phyloP scores from a whole-genome alignment of 352 stramenopile genomes.

The Phytopythium ostracodes region DNA sequence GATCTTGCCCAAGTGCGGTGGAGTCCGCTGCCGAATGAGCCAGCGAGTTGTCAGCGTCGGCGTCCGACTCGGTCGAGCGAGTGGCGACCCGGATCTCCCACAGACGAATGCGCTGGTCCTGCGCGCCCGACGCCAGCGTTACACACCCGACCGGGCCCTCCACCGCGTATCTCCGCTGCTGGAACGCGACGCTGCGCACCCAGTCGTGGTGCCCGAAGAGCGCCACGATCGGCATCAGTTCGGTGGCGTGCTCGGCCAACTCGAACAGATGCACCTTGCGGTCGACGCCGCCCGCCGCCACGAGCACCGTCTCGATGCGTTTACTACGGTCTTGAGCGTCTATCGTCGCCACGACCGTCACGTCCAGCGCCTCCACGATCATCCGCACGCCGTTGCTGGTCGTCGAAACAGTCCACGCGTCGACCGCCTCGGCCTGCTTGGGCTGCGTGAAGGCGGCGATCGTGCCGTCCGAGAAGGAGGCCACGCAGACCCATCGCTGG shows the following conservation, averaged over 20 bases:
- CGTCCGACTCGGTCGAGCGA: not conserved
- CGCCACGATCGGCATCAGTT: constrained; percentile 29
- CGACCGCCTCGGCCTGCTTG: not conserved
- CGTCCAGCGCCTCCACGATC: constrained; percentile 54
- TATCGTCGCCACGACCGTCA: constrained; percentile 8
- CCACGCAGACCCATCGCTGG: constrained; percentile 30
- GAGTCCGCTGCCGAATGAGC: not conserved
- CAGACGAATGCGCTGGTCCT: constrained; percentile 68
- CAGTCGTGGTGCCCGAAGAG: constrained; percentile 64
- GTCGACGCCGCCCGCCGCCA: constrained; percentile 69
- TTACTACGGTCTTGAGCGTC: not conserved
- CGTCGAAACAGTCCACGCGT: not conserved
- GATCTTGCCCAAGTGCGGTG: not conserved
- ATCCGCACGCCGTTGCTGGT: constrained; percentile 27
- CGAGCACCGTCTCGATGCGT: constrained; percentile 26
- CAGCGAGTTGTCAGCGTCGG: not conserved
- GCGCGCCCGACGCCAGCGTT: constrained; percentile 58
- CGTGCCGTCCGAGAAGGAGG: constrained; percentile 44
- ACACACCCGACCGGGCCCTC: not conserved
- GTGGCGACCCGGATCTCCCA: constrained; percentile 40
- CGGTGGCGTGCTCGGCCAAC: constrained; percentile 11
- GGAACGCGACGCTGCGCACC: constrained; percentile 65
- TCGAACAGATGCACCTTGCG: constrained; percentile 63
- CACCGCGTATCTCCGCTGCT: constrained; percentile 6
- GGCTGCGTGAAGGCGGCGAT: constrained; percentile 30